Conservation (phyloP, 768 basidiomycete genomes). For the Steccherinum ochraceum region DNA sequence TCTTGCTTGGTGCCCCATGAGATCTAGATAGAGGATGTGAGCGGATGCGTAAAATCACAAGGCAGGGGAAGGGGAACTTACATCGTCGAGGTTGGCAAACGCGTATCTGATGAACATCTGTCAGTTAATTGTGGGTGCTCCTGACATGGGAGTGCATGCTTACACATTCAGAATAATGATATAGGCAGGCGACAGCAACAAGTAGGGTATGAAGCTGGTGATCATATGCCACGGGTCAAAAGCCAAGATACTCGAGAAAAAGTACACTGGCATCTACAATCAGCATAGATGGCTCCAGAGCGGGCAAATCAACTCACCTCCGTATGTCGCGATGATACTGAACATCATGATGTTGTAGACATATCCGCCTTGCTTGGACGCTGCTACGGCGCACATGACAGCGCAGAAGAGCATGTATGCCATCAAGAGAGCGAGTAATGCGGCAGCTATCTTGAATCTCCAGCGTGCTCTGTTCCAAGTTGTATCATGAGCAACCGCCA, state of each 20-base stretch:
- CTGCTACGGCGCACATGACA: constrained; percentile 71
- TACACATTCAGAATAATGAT: constrained; percentile 75
- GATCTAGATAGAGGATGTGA: constrained; percentile 38
- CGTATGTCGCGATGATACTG: constrained; percentile 82
- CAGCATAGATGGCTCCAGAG: constrained; percentile 1
- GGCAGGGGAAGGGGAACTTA: constrained; percentile 31
- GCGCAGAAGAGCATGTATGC: constrained; percentile 81
- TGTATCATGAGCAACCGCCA: background rate
- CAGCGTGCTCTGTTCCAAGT: constrained; percentile 55
- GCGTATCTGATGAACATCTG: constrained; percentile 67
- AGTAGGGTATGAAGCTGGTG: constrained; percentile 85
- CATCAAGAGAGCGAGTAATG: constrained; percentile 72
- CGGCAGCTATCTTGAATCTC: constrained; percentile 82
- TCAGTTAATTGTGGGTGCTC: constrained; percentile 15
- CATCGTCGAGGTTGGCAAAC: constrained; percentile 82
- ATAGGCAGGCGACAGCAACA: constrained; percentile 79
- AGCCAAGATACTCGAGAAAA: constrained; percentile 71
- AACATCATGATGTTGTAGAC: constrained; percentile 76
- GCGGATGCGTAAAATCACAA: constrained; percentile 11
- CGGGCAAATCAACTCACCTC: constrained; percentile 37
- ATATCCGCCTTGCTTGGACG: constrained; percentile 56
- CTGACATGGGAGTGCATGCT: constrained; percentile 17
- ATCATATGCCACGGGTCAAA: constrained; percentile 97
- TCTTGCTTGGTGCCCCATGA: constrained; percentile 98
- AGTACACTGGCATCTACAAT: constrained; percentile 46